phyloP scores from a whole-genome alignment of 768 basidiomycete species.

The Collybia sp. region DNA sequence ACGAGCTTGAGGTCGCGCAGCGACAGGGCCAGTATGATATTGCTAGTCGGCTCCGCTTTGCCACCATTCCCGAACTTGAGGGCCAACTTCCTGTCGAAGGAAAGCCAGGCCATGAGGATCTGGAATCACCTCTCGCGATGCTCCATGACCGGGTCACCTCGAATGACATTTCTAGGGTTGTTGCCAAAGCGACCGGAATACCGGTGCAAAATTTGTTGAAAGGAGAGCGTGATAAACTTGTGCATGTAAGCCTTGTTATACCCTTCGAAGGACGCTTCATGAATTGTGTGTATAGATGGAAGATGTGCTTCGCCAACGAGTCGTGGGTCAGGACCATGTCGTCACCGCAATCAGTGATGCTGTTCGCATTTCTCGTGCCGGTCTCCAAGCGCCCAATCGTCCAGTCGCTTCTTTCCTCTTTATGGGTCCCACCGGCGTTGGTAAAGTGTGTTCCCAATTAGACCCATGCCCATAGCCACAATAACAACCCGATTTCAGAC shows the following conservation, averaged over 20 bases:
- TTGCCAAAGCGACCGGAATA: slow-evolving; percentile 86
- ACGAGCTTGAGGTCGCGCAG: slow-evolving; percentile 84
- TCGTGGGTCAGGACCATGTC: slow-evolving; percentile 93
- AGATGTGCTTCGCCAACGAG: slow-evolving; percentile 60
- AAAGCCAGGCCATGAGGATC: slow-evolving; percentile 28
- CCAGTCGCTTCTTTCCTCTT: slow-evolving; percentile 94
- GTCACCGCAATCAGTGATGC: slow-evolving; percentile 83
- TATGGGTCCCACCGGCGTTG: slow-evolving; percentile 84
- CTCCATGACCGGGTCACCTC: slow-evolving; percentile 84
- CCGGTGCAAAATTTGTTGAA: slow-evolving; percentile 86
- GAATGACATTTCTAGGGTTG: slow-evolving; percentile 85
- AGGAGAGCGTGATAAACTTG: slow-evolving; percentile 85
- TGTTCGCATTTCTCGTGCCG: slow-evolving; percentile 88
- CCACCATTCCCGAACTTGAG: slow-evolving; percentile 80
- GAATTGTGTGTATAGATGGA: slow-evolving; percentile 64
- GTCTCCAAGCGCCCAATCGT: slow-evolving; percentile 81
- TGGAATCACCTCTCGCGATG: slow-evolving; percentile 54
- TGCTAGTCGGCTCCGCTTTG: slow-evolving; percentile 80
- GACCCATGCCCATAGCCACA: background rate
- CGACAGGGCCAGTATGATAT: slow-evolving; percentile 83
- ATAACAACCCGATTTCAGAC: slow-evolving; percentile 42
- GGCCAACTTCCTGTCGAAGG: slow-evolving; percentile 60
- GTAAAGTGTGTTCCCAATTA: slow-evolving; percentile 47
- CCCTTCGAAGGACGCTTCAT: background rate
- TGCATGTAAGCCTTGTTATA: slow-evolving; percentile 54